These are phyloP conservation scores for Solanum bukasovii DNA, from an alignment of 257 asterid genomes.

Conservation along the genomic window DNA sequence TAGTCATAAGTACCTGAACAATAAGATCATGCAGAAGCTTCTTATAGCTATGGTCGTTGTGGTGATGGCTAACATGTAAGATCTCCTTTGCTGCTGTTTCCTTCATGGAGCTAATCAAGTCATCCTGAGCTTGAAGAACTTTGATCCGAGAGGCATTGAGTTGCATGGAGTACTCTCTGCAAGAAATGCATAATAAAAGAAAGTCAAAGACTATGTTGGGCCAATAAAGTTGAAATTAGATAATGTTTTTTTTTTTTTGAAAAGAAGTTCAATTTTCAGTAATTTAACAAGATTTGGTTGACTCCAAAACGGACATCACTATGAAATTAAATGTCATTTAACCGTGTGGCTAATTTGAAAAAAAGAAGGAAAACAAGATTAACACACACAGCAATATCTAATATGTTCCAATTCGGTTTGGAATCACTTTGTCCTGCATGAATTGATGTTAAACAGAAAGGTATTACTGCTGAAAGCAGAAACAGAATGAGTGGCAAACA, in stretches of 20 bases:
- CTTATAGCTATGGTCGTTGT: conserved; percentile 41
- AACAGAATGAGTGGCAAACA: background rate
- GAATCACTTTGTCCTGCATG: background rate
- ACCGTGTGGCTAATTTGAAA: background rate
- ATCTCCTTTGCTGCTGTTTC: conserved; percentile 53
- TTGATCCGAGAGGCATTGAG: conserved; percentile 72
- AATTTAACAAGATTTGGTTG: background rate
- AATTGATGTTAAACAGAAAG: background rate
- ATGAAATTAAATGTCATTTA: background rate
- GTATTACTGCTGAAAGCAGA: background rate
- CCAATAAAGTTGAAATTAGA: background rate
- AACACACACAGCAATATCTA: background rate
- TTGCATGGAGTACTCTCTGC: conserved; percentile 78
- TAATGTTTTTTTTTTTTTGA: too few relatives aligned
- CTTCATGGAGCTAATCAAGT: conserved; percentile 68
- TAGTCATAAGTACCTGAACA: conserved; percentile 48
- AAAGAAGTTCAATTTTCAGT: background rate
- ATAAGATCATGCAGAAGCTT: conserved; percentile 57
- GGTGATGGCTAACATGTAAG: conserved; percentile 38
- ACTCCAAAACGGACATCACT: background rate
- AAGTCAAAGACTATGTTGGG: background rate
- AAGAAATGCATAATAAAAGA: conserved; percentile 9
- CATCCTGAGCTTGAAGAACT: conserved; percentile 92
- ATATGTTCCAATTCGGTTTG: background rate
- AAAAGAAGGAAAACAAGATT: background rate